Evolutionary conservation across 768 basidiomycete species (phyloP), one percentile per base, ranked within the genome.

Genomic region (Mycena maculata): DNA sequence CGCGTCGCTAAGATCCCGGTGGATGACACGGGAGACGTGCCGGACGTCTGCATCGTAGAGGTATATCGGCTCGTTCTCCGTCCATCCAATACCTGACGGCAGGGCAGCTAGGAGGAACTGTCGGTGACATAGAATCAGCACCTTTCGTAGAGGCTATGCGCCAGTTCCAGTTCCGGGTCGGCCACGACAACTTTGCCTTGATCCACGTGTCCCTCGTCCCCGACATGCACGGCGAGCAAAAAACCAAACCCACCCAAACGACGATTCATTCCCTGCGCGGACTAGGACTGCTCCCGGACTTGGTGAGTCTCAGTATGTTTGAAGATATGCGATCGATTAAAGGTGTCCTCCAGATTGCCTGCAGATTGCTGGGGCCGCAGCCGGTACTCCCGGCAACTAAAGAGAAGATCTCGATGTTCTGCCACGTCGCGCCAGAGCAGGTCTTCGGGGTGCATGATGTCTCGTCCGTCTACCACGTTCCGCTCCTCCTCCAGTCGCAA

Each of bases 91-190:
- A 28, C 41, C 47, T 57, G 20, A 42, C 36, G 59, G 23, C 36
- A n/a, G 18, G 60, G n/a, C 67, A 96, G 95, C 92, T 99, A 67
- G 97, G 97, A 61, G 97, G 97, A 23, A 99, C 97, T 0, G 97
- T 99, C 18, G 97, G 97, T 48, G 97, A 99, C 74, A 99, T 99
- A 76, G 97, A 99, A 74, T 98, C 95, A 8, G 96, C 96, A 4
- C 97, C 97, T 3, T 99, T 99, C 78, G 86, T 99, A 49, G 97
- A 99, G 78, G 97, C 97, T 0, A 96, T 99, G 92, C 90, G 97
- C n/a, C 97, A 99, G 78, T 99, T 99, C 86, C 97, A 99, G 76
- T 98, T 98, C 84, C 91, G 97, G 61, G 96, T 99, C 23, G 96
- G 97, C 20, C 88, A 92, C 76, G 94, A 95, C 64, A 98, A 99